A percentile compares a stretch with the other conserved stretches of the same genome.
Evolutionary conservation across 768 basidiomycete species (phyloP).

Genomic region (Stropharia rugosoannulata): DNA sequence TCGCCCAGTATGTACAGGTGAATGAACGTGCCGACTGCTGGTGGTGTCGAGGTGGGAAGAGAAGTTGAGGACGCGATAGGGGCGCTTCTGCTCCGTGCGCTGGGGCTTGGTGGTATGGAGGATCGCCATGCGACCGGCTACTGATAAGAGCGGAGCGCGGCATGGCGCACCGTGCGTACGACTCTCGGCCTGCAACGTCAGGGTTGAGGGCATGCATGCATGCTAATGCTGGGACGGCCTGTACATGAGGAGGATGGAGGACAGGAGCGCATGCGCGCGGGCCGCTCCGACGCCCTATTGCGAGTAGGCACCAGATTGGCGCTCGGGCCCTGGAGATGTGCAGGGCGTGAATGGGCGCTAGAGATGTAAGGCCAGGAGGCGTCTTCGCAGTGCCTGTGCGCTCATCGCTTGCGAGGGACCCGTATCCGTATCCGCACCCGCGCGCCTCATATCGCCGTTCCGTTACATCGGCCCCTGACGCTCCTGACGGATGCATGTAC

Average conservation of each 20-base stretch:
- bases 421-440: neutral
- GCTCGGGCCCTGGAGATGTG: neutral
- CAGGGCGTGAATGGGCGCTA: too few species aligned
- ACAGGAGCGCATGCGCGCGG: neutral
- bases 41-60: too few species aligned
- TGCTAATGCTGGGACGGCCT: neutral
- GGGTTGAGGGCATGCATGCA: neutral
- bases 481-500: neutral
- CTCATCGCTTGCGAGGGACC: neutral
- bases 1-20: too few species aligned
- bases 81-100: too few species aligned
- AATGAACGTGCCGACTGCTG: too few species aligned
- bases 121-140: too few species aligned
- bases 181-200: neutral
- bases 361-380: neutral
- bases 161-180: too few species aligned
- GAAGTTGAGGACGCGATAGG: too few species aligned
- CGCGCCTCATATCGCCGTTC: neutral
- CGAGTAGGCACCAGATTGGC: neutral
- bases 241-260: neutral
- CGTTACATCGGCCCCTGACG: neutral
- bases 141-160: too few species aligned
- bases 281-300: neutral
- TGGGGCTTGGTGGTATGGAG: too few species aligned
- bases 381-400: slow-evolving; percentile 6